These are phyloP conservation scores for Fusarium secorum DNA, from an alignment of 2,329 filamentous ascomycete genomes.

Conservation along the genomic window DNA sequence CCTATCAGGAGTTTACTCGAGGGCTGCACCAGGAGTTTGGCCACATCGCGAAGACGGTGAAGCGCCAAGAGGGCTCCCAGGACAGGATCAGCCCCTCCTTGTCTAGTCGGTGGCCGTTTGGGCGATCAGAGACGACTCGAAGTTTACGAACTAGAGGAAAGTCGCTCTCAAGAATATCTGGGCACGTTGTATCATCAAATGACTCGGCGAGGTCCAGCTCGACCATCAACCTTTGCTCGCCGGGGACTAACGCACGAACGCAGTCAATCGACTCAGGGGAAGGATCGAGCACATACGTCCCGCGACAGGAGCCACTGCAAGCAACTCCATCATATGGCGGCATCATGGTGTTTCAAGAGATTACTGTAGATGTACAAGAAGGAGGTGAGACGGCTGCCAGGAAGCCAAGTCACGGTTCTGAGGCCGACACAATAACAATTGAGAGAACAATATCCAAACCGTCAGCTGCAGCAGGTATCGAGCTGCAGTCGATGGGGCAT, in stretches of 20 bases:
- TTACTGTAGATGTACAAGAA: constrained; percentile 59
- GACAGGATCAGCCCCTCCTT: neutral
- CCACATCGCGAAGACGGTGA: constrained; percentile 50
- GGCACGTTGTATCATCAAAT: constrained; percentile 20
- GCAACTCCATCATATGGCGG: constrained; percentile 52
- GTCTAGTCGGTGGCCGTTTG: constrained; percentile 26
- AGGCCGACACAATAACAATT: constrained; percentile 5
- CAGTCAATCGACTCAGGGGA: constrained; percentile 26
- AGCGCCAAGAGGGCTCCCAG: constrained; percentile 1
- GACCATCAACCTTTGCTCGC: constrained; percentile 39
- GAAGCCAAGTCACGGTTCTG: constrained; percentile 1
- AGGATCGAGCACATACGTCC: constrained; percentile 28
- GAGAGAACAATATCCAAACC: constrained; percentile 15
- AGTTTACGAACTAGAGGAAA: constrained; percentile 1
- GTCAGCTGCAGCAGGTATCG: constrained; percentile 28
- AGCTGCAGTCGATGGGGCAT: constrained; percentile 38
- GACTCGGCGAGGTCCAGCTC: constrained; percentile 35
- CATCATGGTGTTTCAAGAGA: constrained; percentile 69
- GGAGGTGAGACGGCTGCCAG: constrained; percentile 10
- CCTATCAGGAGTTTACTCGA: constrained; percentile 67
- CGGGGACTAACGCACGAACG: constrained; percentile 18
- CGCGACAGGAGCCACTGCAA: constrained; percentile 38
- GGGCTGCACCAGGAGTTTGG: constrained; percentile 69
- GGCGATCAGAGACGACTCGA: constrained; percentile 10
- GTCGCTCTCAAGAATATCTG: constrained; percentile 1